Evolutionary conservation across 345 rosid species (phyloP).

Genomic region (Eucalyptus dawsonii): DNA sequence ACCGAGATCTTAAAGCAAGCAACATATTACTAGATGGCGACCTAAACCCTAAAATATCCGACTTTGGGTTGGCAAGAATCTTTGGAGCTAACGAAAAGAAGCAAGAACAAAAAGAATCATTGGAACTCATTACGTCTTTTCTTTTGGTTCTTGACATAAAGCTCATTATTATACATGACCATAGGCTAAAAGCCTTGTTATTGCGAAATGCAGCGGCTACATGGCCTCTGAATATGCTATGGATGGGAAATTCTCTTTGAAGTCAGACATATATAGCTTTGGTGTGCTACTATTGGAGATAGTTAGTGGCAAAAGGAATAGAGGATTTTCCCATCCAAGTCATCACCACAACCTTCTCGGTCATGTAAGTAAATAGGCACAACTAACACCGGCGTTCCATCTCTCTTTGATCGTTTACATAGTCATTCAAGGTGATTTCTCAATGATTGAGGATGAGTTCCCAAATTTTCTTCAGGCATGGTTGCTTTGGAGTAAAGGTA

Average conservation of each 20-base stretch:
- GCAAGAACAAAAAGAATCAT: constrained; percentile 27
- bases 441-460: not conserved
- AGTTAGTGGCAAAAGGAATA: constrained; percentile 29
- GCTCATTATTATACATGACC: not conserved
- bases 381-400: not conserved
- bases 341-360: constrained; percentile 3
- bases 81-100: constrained; percentile 23
- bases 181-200: not conserved
- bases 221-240: constrained; percentile 8
- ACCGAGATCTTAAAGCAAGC: constrained; percentile 35
- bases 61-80: constrained; percentile 43
- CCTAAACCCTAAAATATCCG: constrained; percentile 35
- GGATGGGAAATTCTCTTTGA: constrained; percentile 29
- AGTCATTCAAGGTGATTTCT: not conserved
- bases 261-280: constrained; percentile 37
- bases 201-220: not conserved
- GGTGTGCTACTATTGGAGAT: constrained; percentile 35
- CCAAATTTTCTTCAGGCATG: constrained; percentile 7
- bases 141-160: not conserved
- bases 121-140: constrained; percentile 36
- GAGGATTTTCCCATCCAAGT: constrained; percentile 17
- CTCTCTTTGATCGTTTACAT: not conserved
- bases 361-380: not conserved
- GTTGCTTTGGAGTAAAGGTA: constrained; percentile 1
- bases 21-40: constrained; percentile 29